phyloP scores from a whole-genome alignment of 2,329 filamentous ascomycete genomes.

The Ascosphaera pollenicola region DNA sequence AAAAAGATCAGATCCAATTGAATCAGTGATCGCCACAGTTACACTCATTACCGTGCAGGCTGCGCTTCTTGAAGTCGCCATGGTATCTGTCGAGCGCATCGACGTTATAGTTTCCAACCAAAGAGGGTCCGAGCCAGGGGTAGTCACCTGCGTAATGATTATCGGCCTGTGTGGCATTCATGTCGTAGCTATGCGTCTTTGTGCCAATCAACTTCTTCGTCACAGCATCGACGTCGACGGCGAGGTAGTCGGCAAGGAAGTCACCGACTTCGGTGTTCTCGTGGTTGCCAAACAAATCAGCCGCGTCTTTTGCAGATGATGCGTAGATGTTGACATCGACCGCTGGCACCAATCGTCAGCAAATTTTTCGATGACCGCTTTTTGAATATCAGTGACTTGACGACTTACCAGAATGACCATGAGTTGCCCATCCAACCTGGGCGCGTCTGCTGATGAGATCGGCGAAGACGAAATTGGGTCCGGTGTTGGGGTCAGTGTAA shows the following conservation, averaged over 20 bases:
- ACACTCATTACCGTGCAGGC: slow-evolving; percentile 9
- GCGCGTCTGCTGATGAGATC: slow-evolving; percentile 74
- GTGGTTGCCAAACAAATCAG: slow-evolving; percentile 56
- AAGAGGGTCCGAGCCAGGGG: slow-evolving; percentile 20
- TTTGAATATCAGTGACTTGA: too few species aligned
- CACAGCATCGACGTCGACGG: slow-evolving; percentile 55
- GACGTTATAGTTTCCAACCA: slow-evolving; percentile 15
- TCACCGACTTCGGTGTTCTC: slow-evolving; percentile 85
- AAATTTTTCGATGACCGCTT: neutral
- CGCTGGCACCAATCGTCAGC: slow-evolving; percentile 22
- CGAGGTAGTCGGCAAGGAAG: slow-evolving; percentile 60
- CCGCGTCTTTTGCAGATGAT: slow-evolving; percentile 40
- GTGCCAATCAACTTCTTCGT: slow-evolving; percentile 45
- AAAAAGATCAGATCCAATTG: too few species aligned
- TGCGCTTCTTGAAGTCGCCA: slow-evolving; percentile 18
- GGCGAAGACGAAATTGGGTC: slow-evolving; percentile 42
- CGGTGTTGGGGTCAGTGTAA: slow-evolving; percentile 24
- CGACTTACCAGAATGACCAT: slow-evolving; percentile 56
- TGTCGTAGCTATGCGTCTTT: slow-evolving; percentile 5
- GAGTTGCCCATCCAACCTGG: slow-evolving; percentile 82
- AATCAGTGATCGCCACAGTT: slow-evolving; percentile 1
- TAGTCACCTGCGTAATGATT: slow-evolving; percentile 8
- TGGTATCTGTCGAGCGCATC: slow-evolving; percentile 23
- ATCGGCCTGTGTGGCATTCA: slow-evolving; percentile 1
- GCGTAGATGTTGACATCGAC: slow-evolving; percentile 96